These are phyloP conservation scores for Populus trichocarpa DNA, from an alignment of 441 rosid species.

Conservation along the genomic window DNA sequence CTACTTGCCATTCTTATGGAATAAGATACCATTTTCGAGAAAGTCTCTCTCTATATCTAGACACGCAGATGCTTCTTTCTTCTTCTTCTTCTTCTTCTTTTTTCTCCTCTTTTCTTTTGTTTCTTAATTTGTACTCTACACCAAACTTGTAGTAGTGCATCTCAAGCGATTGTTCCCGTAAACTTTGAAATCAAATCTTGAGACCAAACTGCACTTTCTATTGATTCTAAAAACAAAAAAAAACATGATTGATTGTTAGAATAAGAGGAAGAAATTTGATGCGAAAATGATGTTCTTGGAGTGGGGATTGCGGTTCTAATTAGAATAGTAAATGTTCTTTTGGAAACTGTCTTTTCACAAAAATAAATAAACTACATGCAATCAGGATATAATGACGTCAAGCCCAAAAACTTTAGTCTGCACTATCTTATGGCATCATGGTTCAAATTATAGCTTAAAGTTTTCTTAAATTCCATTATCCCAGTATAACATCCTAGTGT, in stretches of 20 bases:
- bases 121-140: constrained; percentile 36
- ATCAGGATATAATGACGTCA: background rate
- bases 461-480: too few relatives aligned
- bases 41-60: background rate
- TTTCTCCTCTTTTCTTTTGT: background rate
- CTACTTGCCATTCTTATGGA: constrained; percentile 13
- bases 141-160: constrained; percentile 27
- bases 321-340: background rate
- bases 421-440: too few relatives aligned
- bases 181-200: background rate
- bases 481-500: too few relatives aligned
- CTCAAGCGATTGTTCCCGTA: constrained; percentile 27
- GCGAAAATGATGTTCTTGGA: constrained; percentile 10
- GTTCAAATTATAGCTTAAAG: too few relatives aligned
- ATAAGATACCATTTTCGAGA: background rate
- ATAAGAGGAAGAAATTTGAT: background rate
- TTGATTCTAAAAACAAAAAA: constrained; percentile 26
- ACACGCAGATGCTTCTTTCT: background rate
- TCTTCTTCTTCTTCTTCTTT: background rate
- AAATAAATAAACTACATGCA: background rate
- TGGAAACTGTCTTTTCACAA: background rate
- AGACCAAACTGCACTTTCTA: constrained; percentile 29
- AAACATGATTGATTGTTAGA: constrained; percentile 24
- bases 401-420: background rate
- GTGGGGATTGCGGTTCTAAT: background rate